Base-by-base conservation (phyloP, 371 early-diverging fungal genomes). In the Mucor mucedo region DNA sequence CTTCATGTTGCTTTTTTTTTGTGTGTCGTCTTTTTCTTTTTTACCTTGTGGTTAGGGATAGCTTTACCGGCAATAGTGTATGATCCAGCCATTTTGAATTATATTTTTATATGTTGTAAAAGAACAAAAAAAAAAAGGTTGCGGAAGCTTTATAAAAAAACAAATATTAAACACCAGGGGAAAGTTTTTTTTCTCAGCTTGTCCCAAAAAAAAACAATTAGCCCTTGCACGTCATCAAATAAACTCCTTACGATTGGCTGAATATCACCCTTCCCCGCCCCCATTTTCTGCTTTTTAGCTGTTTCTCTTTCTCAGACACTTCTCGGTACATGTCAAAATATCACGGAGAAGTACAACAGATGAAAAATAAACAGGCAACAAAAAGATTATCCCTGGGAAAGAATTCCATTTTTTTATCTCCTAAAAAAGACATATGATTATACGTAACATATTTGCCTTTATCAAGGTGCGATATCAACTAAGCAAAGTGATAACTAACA, bases 41-140 rank as follows among this genome's bases (percentile, higher is more conserved):
- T 71, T 77, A 83, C 84, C 59, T 79, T 47, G 68, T 83, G 65
- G 74, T 72, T 79, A 58, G 81, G 78, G 57, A 84, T 60, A 45
- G 69, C 58, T 60, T 73, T 77, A 60, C 81, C 84, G 67, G 77
- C 79, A 65, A 83, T 79, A 72, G 72, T 69, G 73, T 84, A 84
- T 60, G 75, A 70, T 63, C 84, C 84, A 72, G 68, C 80, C 83
- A 83, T 83, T 68, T 65, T 65, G n/a, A 54, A 39, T 32, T 55
- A 33, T 21, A 21, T 21, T 35, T 30, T 35, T 47, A 35, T 54
- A 44, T 53, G 53, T 55, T 21, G 21, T 21, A 21, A 21, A 21
- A 21, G 21, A 21, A 10, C 27, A 40, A 44, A 45, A 47, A 54
- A 50, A 58, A 54, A 56, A 65, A 58, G 52, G 39, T 50, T 49